Conservation (phyloP, 768 basidiomycete species). For the Saitozyma podzolica region DNA sequence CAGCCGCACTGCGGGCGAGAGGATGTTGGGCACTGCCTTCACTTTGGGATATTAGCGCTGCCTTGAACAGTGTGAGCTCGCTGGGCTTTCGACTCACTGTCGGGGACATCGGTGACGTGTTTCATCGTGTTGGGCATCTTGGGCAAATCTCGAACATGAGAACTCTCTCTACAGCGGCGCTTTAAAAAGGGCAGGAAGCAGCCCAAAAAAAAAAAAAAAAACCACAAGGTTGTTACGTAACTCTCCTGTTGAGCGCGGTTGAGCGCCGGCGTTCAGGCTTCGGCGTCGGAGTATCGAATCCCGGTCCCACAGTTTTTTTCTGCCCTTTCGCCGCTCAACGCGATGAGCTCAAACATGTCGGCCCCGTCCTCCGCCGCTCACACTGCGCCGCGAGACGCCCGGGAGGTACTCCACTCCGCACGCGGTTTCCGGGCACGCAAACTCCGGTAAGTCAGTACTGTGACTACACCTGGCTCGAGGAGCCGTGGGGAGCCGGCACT, state of each 20-base stretch:
- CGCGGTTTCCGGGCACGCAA: neutral
- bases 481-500: neutral
- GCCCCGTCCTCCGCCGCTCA: no score
- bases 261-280: no score
- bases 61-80: neutral
- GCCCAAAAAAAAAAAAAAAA: no score
- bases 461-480: neutral
- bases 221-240: no score
- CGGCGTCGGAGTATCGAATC: no score
- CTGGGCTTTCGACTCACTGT: conserved; percentile 8
- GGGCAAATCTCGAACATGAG: neutral
- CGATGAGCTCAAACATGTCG: no score
- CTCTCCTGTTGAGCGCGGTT: no score
- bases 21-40: conserved; percentile 13
- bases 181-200: no score
- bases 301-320: no score
- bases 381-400: no score
- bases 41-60: neutral
- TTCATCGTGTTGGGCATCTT: conserved; percentile 2
- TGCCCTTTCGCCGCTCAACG: no score
- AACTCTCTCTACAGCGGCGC: no score
- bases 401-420: neutral
- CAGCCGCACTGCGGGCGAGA: conserved; percentile 11
- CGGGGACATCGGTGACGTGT: conserved; percentile 12
- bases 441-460: conserved; percentile 1